phyloP scores from a whole-genome alignment of 2,329 filamentous ascomycete species.

The Trichophyton verrucosum region DNA sequence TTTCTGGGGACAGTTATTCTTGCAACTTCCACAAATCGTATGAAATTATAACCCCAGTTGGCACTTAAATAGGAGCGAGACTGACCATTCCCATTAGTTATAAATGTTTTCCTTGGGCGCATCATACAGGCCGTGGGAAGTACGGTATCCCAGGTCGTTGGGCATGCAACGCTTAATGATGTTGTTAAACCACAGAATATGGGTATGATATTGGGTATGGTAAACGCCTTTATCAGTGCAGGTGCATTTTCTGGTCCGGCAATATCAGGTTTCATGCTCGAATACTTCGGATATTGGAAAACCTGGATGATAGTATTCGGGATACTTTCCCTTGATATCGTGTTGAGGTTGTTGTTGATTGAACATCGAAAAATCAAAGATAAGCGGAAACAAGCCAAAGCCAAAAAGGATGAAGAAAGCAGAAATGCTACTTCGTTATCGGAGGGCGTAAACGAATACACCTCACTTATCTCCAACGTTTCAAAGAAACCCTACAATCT shows the following conservation, averaged over 20 bases:
- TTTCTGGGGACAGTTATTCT: background rate
- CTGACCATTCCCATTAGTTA: background rate
- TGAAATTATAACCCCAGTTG: background rate
- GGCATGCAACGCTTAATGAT: background rate
- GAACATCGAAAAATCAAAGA: background rate
- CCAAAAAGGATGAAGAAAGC: background rate
- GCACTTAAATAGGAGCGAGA: no score
- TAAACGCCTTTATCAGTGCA: background rate
- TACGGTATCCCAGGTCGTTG: background rate
- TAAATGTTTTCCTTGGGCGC: background rate
- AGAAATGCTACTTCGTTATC: background rate
- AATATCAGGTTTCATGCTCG: background rate
- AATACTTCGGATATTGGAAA: background rate
- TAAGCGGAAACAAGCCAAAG: background rate
- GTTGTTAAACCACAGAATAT: background rate
- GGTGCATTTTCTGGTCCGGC: background rate
- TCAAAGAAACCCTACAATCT: background rate
- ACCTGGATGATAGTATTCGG: background rate
- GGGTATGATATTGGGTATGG: background rate
- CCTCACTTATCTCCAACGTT: background rate
- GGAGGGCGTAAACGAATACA: background rate
- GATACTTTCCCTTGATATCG: background rate
- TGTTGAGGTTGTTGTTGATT: background rate
- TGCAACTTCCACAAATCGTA: slow-evolving; percentile 1
- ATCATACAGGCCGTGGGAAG: background rate